Evolutionary conservation across 1,284 basidiomycete species (phyloP), one percentile per base, ranked within the genome.

Genomic region (Leccinum huronense): DNA sequence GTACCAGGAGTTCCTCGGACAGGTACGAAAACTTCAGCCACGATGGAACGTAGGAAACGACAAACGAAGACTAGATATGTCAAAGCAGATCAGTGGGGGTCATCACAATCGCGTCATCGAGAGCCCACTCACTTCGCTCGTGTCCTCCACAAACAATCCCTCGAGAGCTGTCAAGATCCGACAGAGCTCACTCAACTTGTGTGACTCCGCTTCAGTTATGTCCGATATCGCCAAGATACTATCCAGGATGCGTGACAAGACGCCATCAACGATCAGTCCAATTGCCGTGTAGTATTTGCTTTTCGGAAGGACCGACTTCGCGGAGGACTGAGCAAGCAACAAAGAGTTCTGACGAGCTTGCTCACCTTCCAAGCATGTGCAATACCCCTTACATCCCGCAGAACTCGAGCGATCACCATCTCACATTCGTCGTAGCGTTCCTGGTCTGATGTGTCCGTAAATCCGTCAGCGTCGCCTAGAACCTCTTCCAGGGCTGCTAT

Each of bases 1-100:
- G 64, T 67, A 94, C 94, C 78, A 98, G 76, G 11, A 98, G 81
- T 75, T 97, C 95, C 2, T 27, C 23, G 23, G 91, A 91, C 1
- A 97, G 81, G 77, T 97, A 98, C 23, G 91, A 94, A 76, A 94
- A 96, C 75, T 97, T 97, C 71, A 97, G 84, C 95, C 94, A 98
- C n/a, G 87, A 89, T 1, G 93, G 91, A 16, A 95, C 93, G 68
- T 92, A 91, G 1, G 84, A 85, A 2, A 86, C 86, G 13, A 88
- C 85, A 63, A 89, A 85, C 1, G 88, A 87, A n/a, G 86, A 81
- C 86, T 91, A 66, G 40, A 56, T 16, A 61, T 5, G 11, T 16
- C 13, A 63, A 51, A 58, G 23, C 10, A 7, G 10, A 40, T 75
- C 61, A 64, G 48, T 19, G 55, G 16, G 57, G 34, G 42, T 53